phyloP scores from a whole-genome alignment of 768 basidiomycete species.

The Mycena amicta region DNA sequence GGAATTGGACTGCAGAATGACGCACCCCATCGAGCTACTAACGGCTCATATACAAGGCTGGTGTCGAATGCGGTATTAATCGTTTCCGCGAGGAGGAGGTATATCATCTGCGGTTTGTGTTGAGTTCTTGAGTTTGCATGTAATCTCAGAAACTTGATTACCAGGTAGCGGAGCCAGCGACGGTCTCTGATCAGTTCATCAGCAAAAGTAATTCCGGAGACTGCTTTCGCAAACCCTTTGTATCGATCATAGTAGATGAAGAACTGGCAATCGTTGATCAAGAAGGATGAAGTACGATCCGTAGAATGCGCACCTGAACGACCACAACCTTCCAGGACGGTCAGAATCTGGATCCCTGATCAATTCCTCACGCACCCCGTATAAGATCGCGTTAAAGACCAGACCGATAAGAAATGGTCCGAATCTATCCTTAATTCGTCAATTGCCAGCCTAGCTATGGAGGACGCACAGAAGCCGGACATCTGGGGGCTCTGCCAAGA shows the following conservation, averaged over 20 bases:
- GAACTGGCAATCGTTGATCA: not conserved
- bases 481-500: too few species aligned
- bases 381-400: slow-evolving; percentile 14
- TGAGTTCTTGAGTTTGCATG: too few species aligned
- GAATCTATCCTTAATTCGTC: slow-evolving; percentile 2
- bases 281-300: not conserved
- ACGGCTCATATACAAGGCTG: slow-evolving; percentile 20
- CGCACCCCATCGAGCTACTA: slow-evolving; percentile 16
- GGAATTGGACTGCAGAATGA: not conserved
- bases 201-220: not conserved
- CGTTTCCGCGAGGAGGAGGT: slow-evolving; percentile 21
- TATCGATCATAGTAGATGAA: slow-evolving; percentile 9
- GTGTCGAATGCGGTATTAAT: slow-evolving; percentile 17
- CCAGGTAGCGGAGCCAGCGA: slow-evolving; percentile 7
- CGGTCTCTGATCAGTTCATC: not conserved
- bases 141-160: too few species aligned
- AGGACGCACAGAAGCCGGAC: not conserved
- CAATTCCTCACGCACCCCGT: slow-evolving; percentile 5
- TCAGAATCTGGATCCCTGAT: not conserved
- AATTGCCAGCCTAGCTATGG: not conserved
- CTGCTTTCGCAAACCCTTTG: not conserved
- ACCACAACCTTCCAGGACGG: slow-evolving; percentile 1
- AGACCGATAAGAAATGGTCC: slow-evolving; percentile 18
- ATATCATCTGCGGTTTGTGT: slow-evolving; percentile 18
- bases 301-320: slow-evolving; percentile 2